Evolutionary conservation across 2,329 filamentous ascomycete genomes (phyloP).

Genomic region (Verticillium zaregamsianum): DNA sequence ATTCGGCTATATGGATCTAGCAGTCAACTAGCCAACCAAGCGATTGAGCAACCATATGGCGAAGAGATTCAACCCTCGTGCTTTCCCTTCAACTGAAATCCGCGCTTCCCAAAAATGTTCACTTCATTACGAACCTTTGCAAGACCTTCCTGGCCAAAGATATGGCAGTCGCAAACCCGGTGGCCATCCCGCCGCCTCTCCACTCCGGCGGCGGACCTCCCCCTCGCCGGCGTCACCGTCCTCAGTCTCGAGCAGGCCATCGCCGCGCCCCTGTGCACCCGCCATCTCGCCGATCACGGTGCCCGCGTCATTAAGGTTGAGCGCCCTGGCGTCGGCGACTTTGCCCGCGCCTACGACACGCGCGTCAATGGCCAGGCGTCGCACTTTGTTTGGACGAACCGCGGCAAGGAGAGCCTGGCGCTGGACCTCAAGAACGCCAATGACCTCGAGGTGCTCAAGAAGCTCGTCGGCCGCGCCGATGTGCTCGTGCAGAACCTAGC

Average conservation of each 20-base stretch:
- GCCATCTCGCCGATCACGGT: constrained; percentile 49
- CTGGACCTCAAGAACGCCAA: constrained; percentile 41
- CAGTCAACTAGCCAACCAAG: neutral
- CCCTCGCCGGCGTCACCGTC: constrained; percentile 40
- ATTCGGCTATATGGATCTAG: neutral
- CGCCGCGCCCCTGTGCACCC: constrained; percentile 49
- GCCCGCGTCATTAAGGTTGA: constrained; percentile 53
- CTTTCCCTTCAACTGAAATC: too few species aligned
- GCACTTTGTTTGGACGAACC: constrained; percentile 53
- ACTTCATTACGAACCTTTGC: neutral
- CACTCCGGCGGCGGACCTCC: constrained; percentile 1
- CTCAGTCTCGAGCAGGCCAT: constrained; percentile 51
- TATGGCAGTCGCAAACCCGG: neutral
- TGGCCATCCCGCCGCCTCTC: neutral
- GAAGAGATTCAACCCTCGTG: too few species aligned
- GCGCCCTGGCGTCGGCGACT: constrained; percentile 46
- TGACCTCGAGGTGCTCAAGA: constrained; percentile 38
- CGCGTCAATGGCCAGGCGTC: constrained; percentile 45
- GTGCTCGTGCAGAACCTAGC: constrained; percentile 51
- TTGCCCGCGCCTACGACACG: constrained; percentile 46
- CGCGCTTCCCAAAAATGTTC: neutral
- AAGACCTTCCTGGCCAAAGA: neutral
- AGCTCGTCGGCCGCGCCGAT: constrained; percentile 39
- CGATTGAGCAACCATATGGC: too few species aligned
- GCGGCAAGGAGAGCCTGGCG: constrained; percentile 49